A percentile compares a stretch with the other conserved stretches of the same genome.
Evolutionary conservation across 345 rosid genomes (phyloP).

Genomic region (Populus tremula): DNA sequence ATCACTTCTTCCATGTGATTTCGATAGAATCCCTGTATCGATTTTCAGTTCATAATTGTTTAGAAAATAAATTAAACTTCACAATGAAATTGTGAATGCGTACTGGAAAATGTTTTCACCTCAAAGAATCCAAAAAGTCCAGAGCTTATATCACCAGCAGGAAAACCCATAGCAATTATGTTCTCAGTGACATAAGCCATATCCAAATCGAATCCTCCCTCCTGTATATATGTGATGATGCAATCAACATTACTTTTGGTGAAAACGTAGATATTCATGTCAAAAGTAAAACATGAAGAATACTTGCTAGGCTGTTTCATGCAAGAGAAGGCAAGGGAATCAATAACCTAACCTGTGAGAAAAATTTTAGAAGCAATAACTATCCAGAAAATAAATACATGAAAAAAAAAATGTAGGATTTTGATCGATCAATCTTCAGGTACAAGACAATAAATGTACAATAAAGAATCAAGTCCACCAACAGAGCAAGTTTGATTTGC

Average conservation of each 20-base stretch:
- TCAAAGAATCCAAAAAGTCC: slow-evolving; percentile 34
- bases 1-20: slow-evolving; percentile 41
- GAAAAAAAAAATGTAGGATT: no score
- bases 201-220: slow-evolving; percentile 42
- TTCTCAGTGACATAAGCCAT: slow-evolving; percentile 40
- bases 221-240: slow-evolving; percentile 11
- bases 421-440: no score
- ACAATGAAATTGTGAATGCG: not conserved
- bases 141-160: slow-evolving; percentile 38
- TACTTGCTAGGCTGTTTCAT: no score
- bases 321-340: no score
- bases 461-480: no score
- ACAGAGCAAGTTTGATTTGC: no score
- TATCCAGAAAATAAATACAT: no score
- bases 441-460: no score
- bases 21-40: slow-evolving; percentile 29
- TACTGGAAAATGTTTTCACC: slow-evolving; percentile 11
- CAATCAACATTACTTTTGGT: not conserved
- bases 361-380: no score
- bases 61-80: not conserved
- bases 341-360: no score
- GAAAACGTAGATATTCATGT: not conserved
- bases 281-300: not conserved
- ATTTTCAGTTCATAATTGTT: slow-evolving; percentile 1
- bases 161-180: slow-evolving; percentile 38